Evolutionary conservation across 139 green algal genomes (phyloP).

Genomic region (Tetradesmus lagerheimii): DNA sequence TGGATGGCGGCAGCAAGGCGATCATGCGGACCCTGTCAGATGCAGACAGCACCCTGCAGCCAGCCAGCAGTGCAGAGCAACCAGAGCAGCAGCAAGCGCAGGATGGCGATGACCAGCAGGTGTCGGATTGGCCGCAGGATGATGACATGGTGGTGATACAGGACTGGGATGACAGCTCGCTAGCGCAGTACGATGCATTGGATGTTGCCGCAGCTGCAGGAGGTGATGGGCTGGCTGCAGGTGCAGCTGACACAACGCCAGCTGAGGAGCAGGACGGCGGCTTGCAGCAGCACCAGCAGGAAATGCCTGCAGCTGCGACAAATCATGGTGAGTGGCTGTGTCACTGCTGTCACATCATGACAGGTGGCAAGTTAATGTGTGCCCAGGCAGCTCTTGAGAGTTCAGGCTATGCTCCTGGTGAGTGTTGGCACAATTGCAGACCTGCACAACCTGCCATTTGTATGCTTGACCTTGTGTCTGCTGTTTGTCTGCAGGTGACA

Average conservation of each 20-base stretch:
- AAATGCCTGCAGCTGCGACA: too few species aligned
- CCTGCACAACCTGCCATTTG: background rate
- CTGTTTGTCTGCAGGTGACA: background rate
- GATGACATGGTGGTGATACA: conserved; percentile 33
- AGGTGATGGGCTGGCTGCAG: background rate
- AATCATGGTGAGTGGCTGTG: background rate
- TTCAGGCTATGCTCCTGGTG: background rate
- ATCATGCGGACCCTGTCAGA: background rate
- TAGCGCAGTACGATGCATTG: background rate
- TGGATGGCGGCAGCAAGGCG: background rate
- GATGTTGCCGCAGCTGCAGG: background rate
- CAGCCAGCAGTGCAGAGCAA: background rate
- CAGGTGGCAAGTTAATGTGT: background rate
- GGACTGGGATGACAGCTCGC: conserved; percentile 7
- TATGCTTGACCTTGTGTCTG: background rate
- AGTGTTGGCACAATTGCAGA: background rate
- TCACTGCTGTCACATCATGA: too few species aligned
- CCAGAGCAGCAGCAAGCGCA: background rate
- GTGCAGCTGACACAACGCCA: background rate
- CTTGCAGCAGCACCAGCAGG: too few species aligned
- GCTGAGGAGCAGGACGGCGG: background rate
- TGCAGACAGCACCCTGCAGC: background rate
- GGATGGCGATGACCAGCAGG: background rate
- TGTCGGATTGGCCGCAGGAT: conserved; percentile 10
- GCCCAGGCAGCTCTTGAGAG: background rate